These are phyloP conservation scores for Myxozyma geophila DNA, from an alignment of 805 yeast species.

Conservation along the genomic window DNA sequence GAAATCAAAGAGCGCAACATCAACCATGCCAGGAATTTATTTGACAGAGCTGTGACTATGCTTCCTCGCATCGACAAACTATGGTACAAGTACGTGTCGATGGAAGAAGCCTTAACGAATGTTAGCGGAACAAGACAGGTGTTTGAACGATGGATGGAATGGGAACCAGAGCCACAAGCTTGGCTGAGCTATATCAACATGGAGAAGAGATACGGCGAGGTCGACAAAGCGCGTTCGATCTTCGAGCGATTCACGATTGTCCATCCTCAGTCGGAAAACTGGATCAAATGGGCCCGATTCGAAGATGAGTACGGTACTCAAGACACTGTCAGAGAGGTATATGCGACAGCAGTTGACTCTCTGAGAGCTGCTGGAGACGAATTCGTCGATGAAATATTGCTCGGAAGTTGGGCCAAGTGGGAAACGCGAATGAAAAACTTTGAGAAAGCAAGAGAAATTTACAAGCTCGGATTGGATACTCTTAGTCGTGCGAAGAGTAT, in stretches of 20 bases:
- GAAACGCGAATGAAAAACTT: conserved; percentile 64
- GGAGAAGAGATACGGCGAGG: conserved; percentile 68
- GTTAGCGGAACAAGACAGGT: conserved; percentile 63
- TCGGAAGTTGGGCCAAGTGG: conserved; percentile 68
- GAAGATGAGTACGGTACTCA: conserved; percentile 59
- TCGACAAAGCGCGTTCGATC: conserved; percentile 60
- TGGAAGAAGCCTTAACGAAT: conserved; percentile 79
- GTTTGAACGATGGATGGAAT: conserved; percentile 77
- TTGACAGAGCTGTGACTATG: conserved; percentile 74
- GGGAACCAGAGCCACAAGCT: conserved; percentile 69
- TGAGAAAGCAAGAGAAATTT: conserved; percentile 67
- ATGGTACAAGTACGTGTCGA: conserved; percentile 81
- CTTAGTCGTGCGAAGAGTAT: conserved; percentile 49
- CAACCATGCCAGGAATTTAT: conserved; percentile 85
- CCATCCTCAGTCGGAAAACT: conserved; percentile 59
- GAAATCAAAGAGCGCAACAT: conserved; percentile 74
- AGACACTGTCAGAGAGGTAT: conserved; percentile 63
- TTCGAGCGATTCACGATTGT: conserved; percentile 60
- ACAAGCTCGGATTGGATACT: conserved; percentile 54
- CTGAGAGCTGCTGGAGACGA: conserved; percentile 43
- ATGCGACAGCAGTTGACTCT: conserved; percentile 66
- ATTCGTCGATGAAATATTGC: conserved; percentile 48
- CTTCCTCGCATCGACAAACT: conserved; percentile 82
- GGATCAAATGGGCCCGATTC: conserved; percentile 77
- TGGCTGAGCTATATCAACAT: conserved; percentile 78